phyloP scores from a whole-genome alignment of 2,329 filamentous ascomycete genomes.

The Neonectria ditissima region DNA sequence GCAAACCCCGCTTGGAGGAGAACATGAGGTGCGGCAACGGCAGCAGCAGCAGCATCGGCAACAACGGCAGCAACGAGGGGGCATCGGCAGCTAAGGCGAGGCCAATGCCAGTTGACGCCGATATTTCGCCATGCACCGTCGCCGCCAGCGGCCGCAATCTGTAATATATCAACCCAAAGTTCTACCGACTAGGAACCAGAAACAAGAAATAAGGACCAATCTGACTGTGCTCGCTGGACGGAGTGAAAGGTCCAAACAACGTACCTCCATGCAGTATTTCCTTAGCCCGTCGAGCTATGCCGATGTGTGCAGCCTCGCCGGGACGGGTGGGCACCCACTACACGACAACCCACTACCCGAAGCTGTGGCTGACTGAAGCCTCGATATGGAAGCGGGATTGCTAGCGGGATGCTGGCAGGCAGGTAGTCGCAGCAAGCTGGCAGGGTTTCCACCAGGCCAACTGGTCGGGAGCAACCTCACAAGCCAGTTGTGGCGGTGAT shows the following conservation, averaged over 20 bases:
- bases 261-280: neutral
- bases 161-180: constrained; percentile 46
- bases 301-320: constrained; percentile 10
- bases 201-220: constrained; percentile 26
- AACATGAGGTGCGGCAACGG: constrained; percentile 33
- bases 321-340: constrained; percentile 22
- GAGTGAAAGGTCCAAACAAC: neutral
- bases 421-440: neutral
- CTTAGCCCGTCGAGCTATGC: neutral
- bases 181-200: constrained; percentile 31
- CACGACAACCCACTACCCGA: constrained; percentile 25
- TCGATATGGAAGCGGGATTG: constrained; percentile 2
- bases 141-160: constrained; percentile 40
- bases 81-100: constrained; percentile 38
- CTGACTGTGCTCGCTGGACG: constrained; percentile 25
- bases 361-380: constrained; percentile 11
- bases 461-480: constrained; percentile 10
- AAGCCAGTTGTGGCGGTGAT: constrained; percentile 24
- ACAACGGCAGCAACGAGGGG: constrained; percentile 26
- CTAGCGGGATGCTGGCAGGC: neutral
- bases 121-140: constrained; percentile 43
- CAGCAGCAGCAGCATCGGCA: constrained; percentile 10
- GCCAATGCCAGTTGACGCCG: constrained; percentile 42
- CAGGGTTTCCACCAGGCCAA: neutral
- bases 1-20: constrained; percentile 54